Evolutionary conservation across 345 rosid species (phyloP), one percentile per base, ranked within the genome.

Genomic region (Citrus medica): DNA sequence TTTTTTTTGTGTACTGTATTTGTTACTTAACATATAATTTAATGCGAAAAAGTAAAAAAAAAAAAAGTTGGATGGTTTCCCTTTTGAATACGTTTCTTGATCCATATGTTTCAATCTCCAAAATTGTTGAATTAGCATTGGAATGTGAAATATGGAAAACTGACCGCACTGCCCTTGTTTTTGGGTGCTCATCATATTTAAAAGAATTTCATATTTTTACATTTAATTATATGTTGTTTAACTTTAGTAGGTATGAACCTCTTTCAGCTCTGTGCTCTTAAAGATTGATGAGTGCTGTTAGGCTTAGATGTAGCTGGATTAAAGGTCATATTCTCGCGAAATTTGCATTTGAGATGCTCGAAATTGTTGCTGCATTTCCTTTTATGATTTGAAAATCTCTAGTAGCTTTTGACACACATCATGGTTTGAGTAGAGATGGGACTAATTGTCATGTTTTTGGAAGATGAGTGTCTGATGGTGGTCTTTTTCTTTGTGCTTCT

Each of bases 401-500:
- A 59, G 51, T 73, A 28, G 17, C n/a, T 48, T 76, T 38, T 24
- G 17, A 27, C 35, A 13, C 32, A 56, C 60, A 73, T 72, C 61
- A 24, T 65, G 63, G 40, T 64, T 70, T 40, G 6, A 63, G 33
- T 0, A 17, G 56, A 17, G 56, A 62, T 67, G 61, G 53, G 14
- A 24, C 37, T n/a, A 48, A 5, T 13, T 73, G 67, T 51, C 14
- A 21, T 33, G 67, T 28, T 40, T 25, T 51, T 13, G 25, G 55
- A 68, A 61, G 32, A 60, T 27, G n/a, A 42, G 16, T 1, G 5
- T 51, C 9, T 42, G 7, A 6, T 48, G 51, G 42, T 56, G 25
- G 21, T 78, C 21, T 22, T 42, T 62, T 67, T 21, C 61, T 16
- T 62, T 77, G 9, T 8, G 7, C 79, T 65, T 73, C 72, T 64